These are phyloP conservation scores for Tetramitus jugosus DNA, from an alignment of 208 protist genomes.

Conservation along the genomic window DNA sequence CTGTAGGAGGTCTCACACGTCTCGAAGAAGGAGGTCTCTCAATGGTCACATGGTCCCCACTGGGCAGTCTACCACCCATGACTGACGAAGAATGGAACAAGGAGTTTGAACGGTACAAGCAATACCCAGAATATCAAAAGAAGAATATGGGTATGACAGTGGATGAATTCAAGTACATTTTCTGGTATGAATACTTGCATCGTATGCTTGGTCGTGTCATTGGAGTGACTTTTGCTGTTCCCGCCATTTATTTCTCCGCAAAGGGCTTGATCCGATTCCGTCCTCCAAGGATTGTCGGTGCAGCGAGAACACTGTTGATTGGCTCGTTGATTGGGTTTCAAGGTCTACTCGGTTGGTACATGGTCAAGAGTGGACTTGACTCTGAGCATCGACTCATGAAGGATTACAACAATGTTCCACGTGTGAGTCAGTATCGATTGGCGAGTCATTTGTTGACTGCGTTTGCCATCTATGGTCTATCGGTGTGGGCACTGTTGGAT, in stretches of 20 bases:
- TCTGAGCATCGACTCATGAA: conserved; percentile 58
- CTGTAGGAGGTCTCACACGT: conserved; percentile 82
- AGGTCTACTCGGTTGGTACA: conserved; percentile 91
- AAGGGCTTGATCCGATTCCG: conserved; percentile 35
- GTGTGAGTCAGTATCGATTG: conserved; percentile 70
- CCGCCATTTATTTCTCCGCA: conserved; percentile 67
- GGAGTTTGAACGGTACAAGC: conserved; percentile 90
- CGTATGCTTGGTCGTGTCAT: conserved; percentile 75
- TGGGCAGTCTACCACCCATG: conserved; percentile 69
- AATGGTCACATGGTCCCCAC: conserved; percentile 85
- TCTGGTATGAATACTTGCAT: conserved; percentile 91
- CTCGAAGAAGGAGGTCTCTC: conserved; percentile 84
- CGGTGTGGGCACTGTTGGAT: conserved; percentile 53
- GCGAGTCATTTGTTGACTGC: conserved; percentile 81
- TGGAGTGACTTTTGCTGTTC: conserved; percentile 74
- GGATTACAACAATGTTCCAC: conserved; percentile 58
- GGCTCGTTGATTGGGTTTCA: conserved; percentile 55
- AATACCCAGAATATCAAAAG: conserved; percentile 88
- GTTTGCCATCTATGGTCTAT: conserved; percentile 77
- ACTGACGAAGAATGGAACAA: conserved; percentile 79
- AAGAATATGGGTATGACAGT: conserved; percentile 75
- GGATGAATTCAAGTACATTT: conserved; percentile 90
- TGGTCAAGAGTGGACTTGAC: conserved; percentile 89
- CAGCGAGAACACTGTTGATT: neutral
- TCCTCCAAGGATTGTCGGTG: neutral